Base-by-base conservation (phyloP, 2,329 filamentous ascomycete species). In the Fusarium sp. region DNA sequence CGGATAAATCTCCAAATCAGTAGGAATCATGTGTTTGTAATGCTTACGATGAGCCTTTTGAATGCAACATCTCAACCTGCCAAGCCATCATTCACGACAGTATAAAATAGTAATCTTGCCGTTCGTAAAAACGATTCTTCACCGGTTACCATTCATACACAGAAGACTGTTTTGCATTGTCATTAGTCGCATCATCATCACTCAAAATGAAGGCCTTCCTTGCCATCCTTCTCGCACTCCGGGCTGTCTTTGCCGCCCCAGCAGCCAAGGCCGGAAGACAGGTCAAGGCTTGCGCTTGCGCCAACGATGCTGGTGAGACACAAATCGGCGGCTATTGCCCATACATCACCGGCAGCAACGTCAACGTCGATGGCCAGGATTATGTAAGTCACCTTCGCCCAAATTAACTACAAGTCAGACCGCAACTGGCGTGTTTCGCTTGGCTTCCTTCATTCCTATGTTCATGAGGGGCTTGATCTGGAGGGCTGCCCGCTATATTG, bases 11-110 rank as follows among this genome's bases (percentile, higher is more conserved):
- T n/a, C 40, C n/a, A 28, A 2, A 33, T 60, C 3, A 6, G n/a
- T 9, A 25, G 6, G 7, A 6, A 6, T n/a, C 2, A 16, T 7
- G 1, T 3, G 4, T 32, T 60, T 25, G 5, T 16, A 37, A 62
- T 62, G 38, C 21, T 61, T 44, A 62, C 21, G 1, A 62, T 1
- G 0, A 15, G 12, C 0, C 3, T 10, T 21, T 3, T 2, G 6
- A 15, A 9, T 11, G 44, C 2, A 15, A 15, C 25, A 10, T 21
- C 5, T 6, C 10, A 23, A 6, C 1, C 5, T 44, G 21, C 12
- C 32, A 18, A 37, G 13, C 13, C 5, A 12, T 0, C 1, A 10
- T 32, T 13, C 2, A 32, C 0, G 1, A 5, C 1, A 19, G 2
- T 40, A 32, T 60, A 32, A 49, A 28, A 28, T 13, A 15, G 25